Base-by-base conservation (phyloP, 805 yeast genomes). In the Cyberlindnera xishuangbannaensis region DNA sequence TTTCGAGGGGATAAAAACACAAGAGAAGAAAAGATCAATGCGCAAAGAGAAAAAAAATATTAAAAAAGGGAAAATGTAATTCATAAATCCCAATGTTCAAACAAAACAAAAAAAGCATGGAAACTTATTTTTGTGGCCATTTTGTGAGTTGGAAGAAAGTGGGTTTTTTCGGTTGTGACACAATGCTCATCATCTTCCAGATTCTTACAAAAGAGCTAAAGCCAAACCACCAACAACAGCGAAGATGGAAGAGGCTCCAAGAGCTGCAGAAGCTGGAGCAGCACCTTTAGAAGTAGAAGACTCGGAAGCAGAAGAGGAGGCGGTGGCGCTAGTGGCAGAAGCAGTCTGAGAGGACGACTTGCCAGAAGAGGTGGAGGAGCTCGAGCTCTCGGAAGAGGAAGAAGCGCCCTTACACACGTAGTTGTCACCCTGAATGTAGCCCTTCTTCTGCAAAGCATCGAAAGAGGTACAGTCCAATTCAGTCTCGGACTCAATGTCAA, bases 361-460 rank as follows among this genome's bases (percentile, higher is more conserved):
- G 14, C 61, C 32, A 59, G 51, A 38, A 64, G 56, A 25, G 79
- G 64, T 35, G 76, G 62, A 11, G 15, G n/a, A 10, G 15, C 8
- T 11, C 15, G 26, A 24, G 8, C 9, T 15, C 9, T 10, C 9
- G 14, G 26, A 10, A 20, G 75, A 61, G 15, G 67, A 53, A 30
- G 73, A 58, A 46, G 78, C 78, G 62, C 78, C 83, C 50, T 71
- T 70, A 69, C 94, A 83, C 53, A 63, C 71, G 70, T 76, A 88
- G 52, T 76, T 69, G 70, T 85, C 86, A 76, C 98, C 98, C 68
- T 79, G 86, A 63, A 92, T 78, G 59, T 73, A 83, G 65, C 95
- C 94, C 52, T 72, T 70, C 55, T 67, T 62, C 73, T 84, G 78
- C 58, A 85, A 73, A 35, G 62, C 53, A 61, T 82, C 73, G 69